Conservation (phyloP, 2,329 filamentous ascomycete species). For the Stenocarpella maydis region DNA sequence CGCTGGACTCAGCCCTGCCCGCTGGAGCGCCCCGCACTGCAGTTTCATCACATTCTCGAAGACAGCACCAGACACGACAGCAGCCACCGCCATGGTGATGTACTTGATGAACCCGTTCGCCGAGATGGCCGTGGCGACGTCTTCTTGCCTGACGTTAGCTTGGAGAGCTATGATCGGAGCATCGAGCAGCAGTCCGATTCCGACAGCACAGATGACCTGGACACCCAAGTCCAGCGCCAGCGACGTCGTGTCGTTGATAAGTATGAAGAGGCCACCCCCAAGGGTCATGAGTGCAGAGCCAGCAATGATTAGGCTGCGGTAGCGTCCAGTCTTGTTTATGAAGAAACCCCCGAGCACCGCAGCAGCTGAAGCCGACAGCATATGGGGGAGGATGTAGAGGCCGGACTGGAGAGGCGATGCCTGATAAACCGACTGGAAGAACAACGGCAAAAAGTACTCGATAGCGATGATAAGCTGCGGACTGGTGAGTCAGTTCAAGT, state of each 20-base stretch:
- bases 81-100: slow-evolving; percentile 60
- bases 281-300: slow-evolving; percentile 62
- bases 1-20: slow-evolving; percentile 37
- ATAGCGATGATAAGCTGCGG: slow-evolving; percentile 68
- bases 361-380: slow-evolving; percentile 48
- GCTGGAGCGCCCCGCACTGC: slow-evolving; percentile 10
- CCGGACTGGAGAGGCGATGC: slow-evolving; percentile 61
- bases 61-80: slow-evolving; percentile 57
- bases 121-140: slow-evolving; percentile 68
- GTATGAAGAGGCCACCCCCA: slow-evolving; percentile 62
- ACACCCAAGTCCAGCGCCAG: slow-evolving; percentile 56
- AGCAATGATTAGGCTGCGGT: slow-evolving; percentile 58
- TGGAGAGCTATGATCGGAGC: slow-evolving; percentile 69
- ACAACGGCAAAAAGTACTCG: slow-evolving; percentile 74
- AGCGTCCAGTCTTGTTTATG: slow-evolving; percentile 62
- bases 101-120: slow-evolving; percentile 65
- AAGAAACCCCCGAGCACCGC: slow-evolving; percentile 38
- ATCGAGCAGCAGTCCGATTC: slow-evolving; percentile 67
- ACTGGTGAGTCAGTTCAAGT: too few relatives aligned
- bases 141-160: slow-evolving; percentile 60
- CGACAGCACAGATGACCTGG: slow-evolving; percentile 63
- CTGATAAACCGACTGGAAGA: slow-evolving; percentile 67
- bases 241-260: slow-evolving; percentile 58
- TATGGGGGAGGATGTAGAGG: slow-evolving; percentile 67
- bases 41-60: slow-evolving; percentile 42